Evolutionary conservation across 495 filamentous ascomycete species (phyloP).

Genomic region (Trichocladium antarcticum): DNA sequence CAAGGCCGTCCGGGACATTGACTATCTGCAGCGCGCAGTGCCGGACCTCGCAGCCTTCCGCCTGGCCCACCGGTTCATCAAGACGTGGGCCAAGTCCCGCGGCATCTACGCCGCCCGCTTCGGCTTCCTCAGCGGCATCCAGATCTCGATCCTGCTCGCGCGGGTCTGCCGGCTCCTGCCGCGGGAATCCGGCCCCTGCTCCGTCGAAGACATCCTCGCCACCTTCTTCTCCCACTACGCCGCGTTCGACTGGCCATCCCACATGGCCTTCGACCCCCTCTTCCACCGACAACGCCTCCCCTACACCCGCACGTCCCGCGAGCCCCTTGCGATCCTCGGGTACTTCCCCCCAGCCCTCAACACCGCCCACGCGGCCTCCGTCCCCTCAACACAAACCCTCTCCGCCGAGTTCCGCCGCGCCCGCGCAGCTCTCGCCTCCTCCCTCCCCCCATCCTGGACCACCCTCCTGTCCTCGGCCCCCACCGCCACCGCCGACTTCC

Average conservation of each 20-base stretch:
- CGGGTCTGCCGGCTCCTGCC: slow-evolving; percentile 42
- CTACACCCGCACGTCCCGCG: slow-evolving; percentile 40
- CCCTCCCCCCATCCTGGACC: slow-evolving; percentile 30
- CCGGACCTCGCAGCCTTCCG: slow-evolving; percentile 43
- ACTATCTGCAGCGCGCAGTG: slow-evolving; percentile 42
- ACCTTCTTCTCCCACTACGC: slow-evolving; percentile 52
- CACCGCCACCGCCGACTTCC: slow-evolving; percentile 29
- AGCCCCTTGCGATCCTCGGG: slow-evolving; percentile 47
- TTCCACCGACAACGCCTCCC: slow-evolving; percentile 32
- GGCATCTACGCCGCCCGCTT: slow-evolving; percentile 49
- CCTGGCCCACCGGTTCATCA: slow-evolving; percentile 41
- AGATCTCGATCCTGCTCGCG: slow-evolving; percentile 46
- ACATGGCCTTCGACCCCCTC: slow-evolving; percentile 42
- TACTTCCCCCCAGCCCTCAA: slow-evolving; percentile 45
- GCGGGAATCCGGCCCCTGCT: slow-evolving; percentile 7
- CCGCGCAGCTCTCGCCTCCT: slow-evolving; percentile 15
- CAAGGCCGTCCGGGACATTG: slow-evolving; percentile 45
- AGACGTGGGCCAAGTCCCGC: slow-evolving; percentile 42
- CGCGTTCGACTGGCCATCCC: slow-evolving; percentile 39
- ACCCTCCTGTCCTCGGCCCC: slow-evolving; percentile 26
- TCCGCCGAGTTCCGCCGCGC: slow-evolving; percentile 38
- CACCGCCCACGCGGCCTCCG: slow-evolving; percentile 39
- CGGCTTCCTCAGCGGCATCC: slow-evolving; percentile 47
- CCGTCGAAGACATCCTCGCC: slow-evolving; percentile 33
- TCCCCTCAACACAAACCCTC: slow-evolving; percentile 37